phyloP scores from a whole-genome alignment of 257 asterid genomes.

The Nicotiana obtusifolia region DNA sequence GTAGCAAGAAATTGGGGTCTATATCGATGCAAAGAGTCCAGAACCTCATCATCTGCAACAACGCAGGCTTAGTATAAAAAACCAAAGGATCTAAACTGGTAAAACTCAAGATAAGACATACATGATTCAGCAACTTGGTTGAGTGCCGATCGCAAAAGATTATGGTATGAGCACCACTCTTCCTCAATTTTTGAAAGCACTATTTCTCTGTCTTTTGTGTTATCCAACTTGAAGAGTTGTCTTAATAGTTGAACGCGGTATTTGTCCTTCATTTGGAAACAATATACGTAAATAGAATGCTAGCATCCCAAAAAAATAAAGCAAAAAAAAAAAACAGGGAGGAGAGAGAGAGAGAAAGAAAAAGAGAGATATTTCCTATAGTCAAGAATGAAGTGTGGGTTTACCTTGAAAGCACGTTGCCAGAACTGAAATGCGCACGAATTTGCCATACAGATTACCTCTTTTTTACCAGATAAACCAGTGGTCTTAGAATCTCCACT shows the following conservation, averaged over 20 bases:
- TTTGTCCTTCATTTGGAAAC: constrained; percentile 52
- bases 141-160: constrained; percentile 77
- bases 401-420: constrained; percentile 82
- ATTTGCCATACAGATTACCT: constrained; percentile 56
- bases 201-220: constrained; percentile 23
- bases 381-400: not conserved
- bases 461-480: constrained; percentile 65
- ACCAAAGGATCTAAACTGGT: not conserved
- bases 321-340: constrained; percentile 9
- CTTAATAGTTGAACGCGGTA: constrained; percentile 52
- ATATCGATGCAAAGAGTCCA: constrained; percentile 61
- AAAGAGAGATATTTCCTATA: not conserved
- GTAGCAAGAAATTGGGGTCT: constrained; percentile 62
- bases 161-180: constrained; percentile 85
- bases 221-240: constrained; percentile 38
- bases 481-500: constrained; percentile 36
- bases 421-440: constrained; percentile 81
- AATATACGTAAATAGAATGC: constrained; percentile 10
- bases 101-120: constrained; percentile 27
- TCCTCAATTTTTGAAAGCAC: constrained; percentile 50
- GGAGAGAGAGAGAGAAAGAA: not conserved
- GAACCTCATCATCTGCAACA: constrained; percentile 82
- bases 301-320: constrained; percentile 11
- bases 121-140: constrained; percentile 70
- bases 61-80: constrained; percentile 12